Evolutionary conservation across 805 yeast species (phyloP), one percentile per base, ranked within the genome.

Genomic region (Saccharomycopsis capsularis): DNA sequence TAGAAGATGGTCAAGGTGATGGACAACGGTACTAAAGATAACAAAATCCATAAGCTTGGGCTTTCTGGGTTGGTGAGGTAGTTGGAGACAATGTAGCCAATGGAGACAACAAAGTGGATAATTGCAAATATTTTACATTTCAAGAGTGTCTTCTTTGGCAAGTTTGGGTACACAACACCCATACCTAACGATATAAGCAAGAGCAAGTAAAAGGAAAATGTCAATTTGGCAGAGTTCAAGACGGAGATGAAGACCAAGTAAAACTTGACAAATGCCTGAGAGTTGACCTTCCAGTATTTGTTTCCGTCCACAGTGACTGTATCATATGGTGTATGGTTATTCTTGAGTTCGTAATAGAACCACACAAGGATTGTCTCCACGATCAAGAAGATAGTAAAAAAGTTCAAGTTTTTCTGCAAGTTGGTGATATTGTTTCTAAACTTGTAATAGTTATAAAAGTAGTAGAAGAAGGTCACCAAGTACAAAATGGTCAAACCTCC

Each of bases 101-200:
- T 67, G 21, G 81, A 73, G 42, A 76, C 70, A 19, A 74, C 68
- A 50, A 80, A 81, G 52, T 81, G 84, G 15, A 75, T 65, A 3
- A 62, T 74, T 1, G 85, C 77, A 45, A 82, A 71, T 13, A 79
- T 63, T 59, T 81, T 75, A 63, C 87, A 79, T 63, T 73, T 79
- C 59, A 81, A 70, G 96, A 93, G 87, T 25, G 74, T 60, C 48
- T 78, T 77, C 63, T 78, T 78, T 42, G 89, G 85, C 52, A 93
- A 74, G 54, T 89, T 83, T 41, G 96, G 89, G 60, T 78, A 80
- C 44, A 93, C 98, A 42, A 93, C 89, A 54, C 98, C 97, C 66
- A 90, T 93, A 37, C 99, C 99, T 56, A 90, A 71, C 13, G 95
- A 75, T 48, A 93, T 91, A 58, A 88, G 82, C 55, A 91, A 71